Conservation (phyloP, 371 early-diverging fungal species). For the Mortierella sp. region DNA sequence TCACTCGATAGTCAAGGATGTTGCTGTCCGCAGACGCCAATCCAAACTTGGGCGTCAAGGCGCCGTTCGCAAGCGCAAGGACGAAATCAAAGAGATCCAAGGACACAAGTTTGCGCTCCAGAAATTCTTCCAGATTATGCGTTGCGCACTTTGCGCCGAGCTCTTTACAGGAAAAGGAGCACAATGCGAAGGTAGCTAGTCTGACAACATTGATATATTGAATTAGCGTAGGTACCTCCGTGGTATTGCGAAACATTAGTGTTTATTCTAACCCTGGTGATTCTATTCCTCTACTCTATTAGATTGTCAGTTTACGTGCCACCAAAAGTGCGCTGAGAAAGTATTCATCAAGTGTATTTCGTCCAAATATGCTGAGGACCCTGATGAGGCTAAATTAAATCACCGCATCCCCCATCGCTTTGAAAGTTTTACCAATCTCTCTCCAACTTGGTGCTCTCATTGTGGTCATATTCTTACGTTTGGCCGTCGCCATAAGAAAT, state of each 20-base stretch:
- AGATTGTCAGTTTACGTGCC: slow-evolving; percentile 91
- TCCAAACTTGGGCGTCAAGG: slow-evolving; percentile 83
- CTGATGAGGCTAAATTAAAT: slow-evolving; percentile 71
- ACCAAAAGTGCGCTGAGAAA: slow-evolving; percentile 76
- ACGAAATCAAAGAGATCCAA: slow-evolving; percentile 75
- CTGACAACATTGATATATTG: not conserved
- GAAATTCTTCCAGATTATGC: slow-evolving; percentile 90
- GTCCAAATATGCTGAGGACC: slow-evolving; percentile 53
- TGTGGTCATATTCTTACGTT: slow-evolving; percentile 92
- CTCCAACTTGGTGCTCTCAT: slow-evolving; percentile 93
- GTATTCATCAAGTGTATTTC: slow-evolving; percentile 81
- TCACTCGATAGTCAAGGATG: slow-evolving; percentile 43
- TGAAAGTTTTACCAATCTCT: slow-evolving; percentile 76
- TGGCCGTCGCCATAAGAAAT: slow-evolving; percentile 74
- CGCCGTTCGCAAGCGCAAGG: slow-evolving; percentile 87
- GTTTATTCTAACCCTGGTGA: too few relatives aligned
- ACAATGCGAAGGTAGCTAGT: slow-evolving; percentile 77
- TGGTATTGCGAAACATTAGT: too few relatives aligned
- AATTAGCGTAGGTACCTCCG: not conserved
- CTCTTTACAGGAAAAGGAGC: slow-evolving; percentile 86
- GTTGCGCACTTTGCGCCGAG: slow-evolving; percentile 92
- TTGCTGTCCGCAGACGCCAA: slow-evolving; percentile 61
- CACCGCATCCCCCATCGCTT: slow-evolving; percentile 95
- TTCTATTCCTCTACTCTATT: slow-evolving; percentile 78
- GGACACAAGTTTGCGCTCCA: slow-evolving; percentile 90